phyloP scores from a whole-genome alignment of 2,329 filamentous ascomycete species.

The Colletotrichum sp. region DNA sequence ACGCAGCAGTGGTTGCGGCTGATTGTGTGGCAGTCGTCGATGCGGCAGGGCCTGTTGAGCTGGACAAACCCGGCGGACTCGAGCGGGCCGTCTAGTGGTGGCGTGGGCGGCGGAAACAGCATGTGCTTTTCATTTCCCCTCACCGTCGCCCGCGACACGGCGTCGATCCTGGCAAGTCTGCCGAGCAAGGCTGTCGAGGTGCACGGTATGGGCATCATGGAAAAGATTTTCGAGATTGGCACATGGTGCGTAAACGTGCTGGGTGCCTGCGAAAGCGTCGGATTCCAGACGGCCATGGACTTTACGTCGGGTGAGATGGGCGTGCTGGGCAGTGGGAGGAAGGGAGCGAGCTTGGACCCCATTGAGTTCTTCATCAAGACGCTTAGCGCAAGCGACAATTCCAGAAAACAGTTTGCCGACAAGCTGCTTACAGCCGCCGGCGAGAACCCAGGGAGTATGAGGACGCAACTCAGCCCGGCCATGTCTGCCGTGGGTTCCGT shows the following conservation, averaged over 20 bases:
- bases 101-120: constrained; percentile 32
- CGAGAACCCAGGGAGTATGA: constrained; percentile 42
- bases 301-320: constrained; percentile 34
- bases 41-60: constrained; percentile 68
- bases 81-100: neutral
- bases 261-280: constrained; percentile 35
- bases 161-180: constrained; percentile 45
- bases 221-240: constrained; percentile 55
- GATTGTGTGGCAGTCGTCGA: constrained; percentile 76
- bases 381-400: constrained; percentile 48
- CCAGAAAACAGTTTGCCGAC: constrained; percentile 46
- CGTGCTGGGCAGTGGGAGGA: constrained; percentile 33
- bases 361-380: constrained; percentile 50
- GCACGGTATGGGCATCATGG: constrained; percentile 54
- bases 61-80: constrained; percentile 36
- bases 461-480: constrained; percentile 36
- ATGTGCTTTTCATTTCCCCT: constrained; percentile 68
- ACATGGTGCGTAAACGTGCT: constrained; percentile 50
- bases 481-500: constrained; percentile 17
- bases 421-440: constrained; percentile 45
- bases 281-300: constrained; percentile 32
- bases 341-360: constrained; percentile 40
- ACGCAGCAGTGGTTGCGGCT: constrained; percentile 75
- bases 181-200: constrained; percentile 48
- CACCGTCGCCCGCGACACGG: constrained; percentile 64